A percentile compares a stretch with the other conserved stretches of the same genome.
These are phyloP conservation scores for Ustilago trichophora DNA, from an alignment of 1,284 basidiomycete genomes.

Conservation along the genomic window DNA sequence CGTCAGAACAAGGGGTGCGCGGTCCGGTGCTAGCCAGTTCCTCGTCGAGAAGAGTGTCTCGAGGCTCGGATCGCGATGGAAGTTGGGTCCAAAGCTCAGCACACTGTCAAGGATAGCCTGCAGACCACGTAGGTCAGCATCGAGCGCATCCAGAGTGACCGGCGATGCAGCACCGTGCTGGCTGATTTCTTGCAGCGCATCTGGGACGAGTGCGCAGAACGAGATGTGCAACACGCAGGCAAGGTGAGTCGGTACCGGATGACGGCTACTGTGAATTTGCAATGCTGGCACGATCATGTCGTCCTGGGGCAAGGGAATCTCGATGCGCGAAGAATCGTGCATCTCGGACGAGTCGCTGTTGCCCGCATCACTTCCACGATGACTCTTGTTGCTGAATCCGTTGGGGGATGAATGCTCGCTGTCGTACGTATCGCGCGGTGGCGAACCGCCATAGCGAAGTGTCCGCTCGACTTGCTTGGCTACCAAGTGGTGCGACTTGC, in stretches of 20 bases:
- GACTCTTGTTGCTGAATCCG: constrained; percentile 3
- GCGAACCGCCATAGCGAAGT: constrained; percentile 14
- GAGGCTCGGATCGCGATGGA: constrained; percentile 33
- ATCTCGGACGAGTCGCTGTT: constrained; percentile 2
- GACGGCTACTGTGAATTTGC: constrained; percentile 46
- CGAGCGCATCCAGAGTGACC: constrained; percentile 33
- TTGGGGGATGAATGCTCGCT: constrained; percentile 16
- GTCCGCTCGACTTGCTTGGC: constrained; percentile 29
- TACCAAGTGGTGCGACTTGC: constrained; percentile 15
- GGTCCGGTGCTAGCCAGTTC: constrained; percentile 37
- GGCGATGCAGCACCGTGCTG: constrained; percentile 33
- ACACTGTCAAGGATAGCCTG: constrained; percentile 42
- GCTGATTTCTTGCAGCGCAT: constrained; percentile 41
- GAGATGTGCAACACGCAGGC: constrained; percentile 34
- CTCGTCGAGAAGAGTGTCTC: constrained; percentile 39
- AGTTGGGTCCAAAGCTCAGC: constrained; percentile 36
- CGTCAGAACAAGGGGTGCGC: constrained; percentile 18
- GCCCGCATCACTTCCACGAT: constrained; percentile 30
- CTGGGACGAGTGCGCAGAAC: constrained; percentile 44
- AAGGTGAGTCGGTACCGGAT: constrained; percentile 37
- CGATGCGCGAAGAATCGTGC: constrained; percentile 8
- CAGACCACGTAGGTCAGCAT: constrained; percentile 26
- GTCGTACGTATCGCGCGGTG: constrained; percentile 5
- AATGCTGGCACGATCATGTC: constrained; percentile 46
- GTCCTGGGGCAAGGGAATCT: constrained; percentile 29